Evolutionary conservation across 495 filamentous ascomycete genomes (phyloP), one percentile per base, ranked within the genome.

Genomic region (Alectoria sarmentosa): DNA sequence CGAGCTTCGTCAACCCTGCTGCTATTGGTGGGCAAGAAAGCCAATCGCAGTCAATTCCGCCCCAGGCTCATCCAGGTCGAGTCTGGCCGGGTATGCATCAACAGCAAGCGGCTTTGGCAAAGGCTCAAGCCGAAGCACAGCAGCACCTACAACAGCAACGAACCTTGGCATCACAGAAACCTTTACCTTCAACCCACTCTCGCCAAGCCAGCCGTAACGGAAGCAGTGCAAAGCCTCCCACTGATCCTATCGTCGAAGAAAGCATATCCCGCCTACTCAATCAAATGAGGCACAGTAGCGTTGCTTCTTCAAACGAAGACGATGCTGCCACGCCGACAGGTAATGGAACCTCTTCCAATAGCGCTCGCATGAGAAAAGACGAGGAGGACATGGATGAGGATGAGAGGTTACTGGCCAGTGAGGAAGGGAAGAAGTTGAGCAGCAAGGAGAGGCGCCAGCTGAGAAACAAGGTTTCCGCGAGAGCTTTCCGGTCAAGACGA

Each of bases 371-470:
- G 57, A 87, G 81, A 77, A 98, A 98, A 81, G 90, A 96, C 48
- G 91, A 96, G 72, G 91, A 94, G 61, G 93, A 98, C 37, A 97
- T 98, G 93, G 94, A 99, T 75, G 92, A 96, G 73, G 94, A 99
- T 70, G 94, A 98, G 81, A 80, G 90, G 65, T 79, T 98, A 4
- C 82, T 99, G 21, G 90, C 90, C 8, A 96, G 92, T 67, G 94
- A 98, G 70, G 93, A 96, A 75, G 94, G 93, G 54, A 99, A 99
- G 85, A 96, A 96, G 76, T 82, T 99, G 46, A 91, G 83, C 75
- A 92, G 89, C 80, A 96, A 96, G 75, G 91, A 97, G 77, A 85
- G 94, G 46, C 85, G 94, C 44, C 94, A 98, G 75, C 77, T 99
- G 8, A 85, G 94, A 52, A 99, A 99, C 81, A 99, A 99, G 76